Percentiles rank a stretch among this genome's conserved stretches.
These are phyloP conservation scores for Fusarium irregulare DNA, from an alignment of 2,329 filamentous ascomycete species.

Conservation along the genomic window DNA sequence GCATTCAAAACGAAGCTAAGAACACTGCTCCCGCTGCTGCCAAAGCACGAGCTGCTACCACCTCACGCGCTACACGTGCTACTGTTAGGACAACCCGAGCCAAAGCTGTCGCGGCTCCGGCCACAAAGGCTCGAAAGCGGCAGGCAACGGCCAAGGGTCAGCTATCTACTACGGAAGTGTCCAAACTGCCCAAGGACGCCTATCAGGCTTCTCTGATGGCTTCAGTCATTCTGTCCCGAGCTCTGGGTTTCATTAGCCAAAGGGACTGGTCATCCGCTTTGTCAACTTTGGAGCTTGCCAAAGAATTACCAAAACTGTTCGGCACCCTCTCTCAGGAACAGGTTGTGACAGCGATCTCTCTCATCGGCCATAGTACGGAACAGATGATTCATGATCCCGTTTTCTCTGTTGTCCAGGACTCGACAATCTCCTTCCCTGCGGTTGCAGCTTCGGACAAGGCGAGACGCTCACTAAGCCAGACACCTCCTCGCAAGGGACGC, in stretches of 20 bases:
- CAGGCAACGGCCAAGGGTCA: slow-evolving; percentile 43
- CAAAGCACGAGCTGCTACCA: slow-evolving; percentile 35
- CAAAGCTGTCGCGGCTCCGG: slow-evolving; percentile 31
- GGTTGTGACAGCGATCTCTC: slow-evolving; percentile 73
- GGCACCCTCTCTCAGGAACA: slow-evolving; percentile 61
- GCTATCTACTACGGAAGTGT: slow-evolving; percentile 26
- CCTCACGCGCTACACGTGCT: slow-evolving; percentile 44
- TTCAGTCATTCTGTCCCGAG: slow-evolving; percentile 53
- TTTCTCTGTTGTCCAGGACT: slow-evolving; percentile 91
- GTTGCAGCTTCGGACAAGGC: slow-evolving; percentile 61
- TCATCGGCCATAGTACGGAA: slow-evolving; percentile 75
- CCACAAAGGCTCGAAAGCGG: slow-evolving; percentile 36
- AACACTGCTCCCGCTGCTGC: slow-evolving; percentile 24
- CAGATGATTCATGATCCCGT: slow-evolving; percentile 83
- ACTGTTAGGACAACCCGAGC: slow-evolving; percentile 43
- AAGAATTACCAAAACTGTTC: slow-evolving; percentile 56
- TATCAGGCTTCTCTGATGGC: slow-evolving; percentile 54
- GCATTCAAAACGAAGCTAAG: slow-evolving; percentile 18
- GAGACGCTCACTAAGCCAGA: slow-evolving; percentile 51
- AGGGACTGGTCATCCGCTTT: slow-evolving; percentile 70
- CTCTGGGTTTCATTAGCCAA: slow-evolving; percentile 59
- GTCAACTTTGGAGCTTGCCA: slow-evolving; percentile 63
- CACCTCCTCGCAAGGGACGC: slow-evolving; percentile 51
- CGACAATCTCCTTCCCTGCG: slow-evolving; percentile 87
- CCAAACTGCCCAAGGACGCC: slow-evolving; percentile 47